Evolutionary conservation across 805 yeast species (phyloP).

Genomic region (Starmerella gropengiesseri): DNA sequence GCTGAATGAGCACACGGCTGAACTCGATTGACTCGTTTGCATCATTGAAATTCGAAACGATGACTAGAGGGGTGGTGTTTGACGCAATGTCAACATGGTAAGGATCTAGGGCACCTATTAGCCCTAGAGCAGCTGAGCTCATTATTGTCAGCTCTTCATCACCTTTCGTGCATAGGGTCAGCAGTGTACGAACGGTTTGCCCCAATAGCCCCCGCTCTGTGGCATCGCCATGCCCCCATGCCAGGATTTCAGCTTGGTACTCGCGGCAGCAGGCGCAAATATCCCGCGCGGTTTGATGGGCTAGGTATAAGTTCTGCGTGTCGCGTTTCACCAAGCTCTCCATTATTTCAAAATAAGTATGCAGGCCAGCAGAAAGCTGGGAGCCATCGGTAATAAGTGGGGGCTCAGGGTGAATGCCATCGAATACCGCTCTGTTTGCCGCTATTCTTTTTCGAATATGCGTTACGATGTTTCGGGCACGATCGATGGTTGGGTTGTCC

Average conservation of each 20-base stretch:
- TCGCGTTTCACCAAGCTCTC: conserved; percentile 18
- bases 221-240: conserved; percentile 12
- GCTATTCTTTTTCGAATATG: conserved; percentile 1
- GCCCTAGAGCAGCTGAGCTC: conserved; percentile 60
- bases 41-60: conserved; percentile 53
- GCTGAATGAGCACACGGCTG: conserved; percentile 52
- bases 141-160: conserved; percentile 38
- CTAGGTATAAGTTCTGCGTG: conserved; percentile 19
- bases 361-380: neutral
- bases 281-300: conserved; percentile 22
- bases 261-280: conserved; percentile 16
- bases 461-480: conserved; percentile 10
- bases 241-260: conserved; percentile 9
- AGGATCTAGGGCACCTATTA: conserved; percentile 67
- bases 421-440: neutral
- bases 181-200: conserved; percentile 24
- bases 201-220: conserved; percentile 21
- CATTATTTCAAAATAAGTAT: conserved; percentile 13
- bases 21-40: conserved; percentile 54
- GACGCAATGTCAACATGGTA: conserved; percentile 40
- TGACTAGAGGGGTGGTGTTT: conserved; percentile 36
- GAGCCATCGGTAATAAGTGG: neutral
- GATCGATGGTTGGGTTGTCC: conserved; percentile 34
- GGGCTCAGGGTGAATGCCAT: conserved; percentile 12
- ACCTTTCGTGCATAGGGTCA: conserved; percentile 25